Evolutionary conservation across 2,329 filamentous ascomycete species (phyloP).

Genomic region (Shiraia bambusicola): DNA sequence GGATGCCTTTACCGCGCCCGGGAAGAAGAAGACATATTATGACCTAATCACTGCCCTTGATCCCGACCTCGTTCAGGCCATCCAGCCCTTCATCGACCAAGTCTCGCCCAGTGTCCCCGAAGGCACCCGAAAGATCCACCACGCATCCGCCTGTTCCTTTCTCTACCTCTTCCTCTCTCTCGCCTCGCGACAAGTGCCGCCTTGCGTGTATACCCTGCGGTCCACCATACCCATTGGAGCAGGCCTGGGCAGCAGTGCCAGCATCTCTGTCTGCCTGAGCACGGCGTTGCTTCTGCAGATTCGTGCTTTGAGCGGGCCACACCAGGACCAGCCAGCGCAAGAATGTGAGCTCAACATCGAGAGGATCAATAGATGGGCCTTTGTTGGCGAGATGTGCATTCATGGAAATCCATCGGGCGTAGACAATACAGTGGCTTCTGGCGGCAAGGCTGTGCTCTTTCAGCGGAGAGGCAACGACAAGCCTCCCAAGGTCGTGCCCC

Average conservation of each 20-base stretch:
- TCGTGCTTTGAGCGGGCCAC: slow-evolving; percentile 82
- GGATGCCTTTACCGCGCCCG: slow-evolving; percentile 73
- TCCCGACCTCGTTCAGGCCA: slow-evolving; percentile 73
- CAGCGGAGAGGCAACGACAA: slow-evolving; percentile 75
- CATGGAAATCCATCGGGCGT: slow-evolving; percentile 96
- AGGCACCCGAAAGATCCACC: slow-evolving; percentile 79
- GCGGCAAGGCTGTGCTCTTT: slow-evolving; percentile 93
- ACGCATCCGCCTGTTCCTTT: slow-evolving; percentile 78
- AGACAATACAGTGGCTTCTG: slow-evolving; percentile 92
- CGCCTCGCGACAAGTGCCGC: slow-evolving; percentile 74
- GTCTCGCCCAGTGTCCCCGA: slow-evolving; percentile 69
- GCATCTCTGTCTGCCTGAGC: slow-evolving; percentile 84
- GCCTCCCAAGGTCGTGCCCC: slow-evolving; percentile 72
- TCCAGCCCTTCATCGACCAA: slow-evolving; percentile 73
- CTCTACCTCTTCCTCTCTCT: slow-evolving; percentile 91
- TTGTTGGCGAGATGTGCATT: slow-evolving; percentile 95
- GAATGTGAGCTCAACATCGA: slow-evolving; percentile 91
- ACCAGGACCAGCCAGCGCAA: slow-evolving; percentile 83
- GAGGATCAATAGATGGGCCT: slow-evolving; percentile 96
- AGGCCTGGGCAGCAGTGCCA: slow-evolving; percentile 90
- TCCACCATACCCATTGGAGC: slow-evolving; percentile 93
- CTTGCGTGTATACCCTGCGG: slow-evolving; percentile 84
- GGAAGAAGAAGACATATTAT: slow-evolving; percentile 94
- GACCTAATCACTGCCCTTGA: slow-evolving; percentile 79
- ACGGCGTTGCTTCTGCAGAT: slow-evolving; percentile 84